Base-by-base conservation (phyloP, 495 filamentous ascomycete genomes). In the Ramalina peruviana region DNA sequence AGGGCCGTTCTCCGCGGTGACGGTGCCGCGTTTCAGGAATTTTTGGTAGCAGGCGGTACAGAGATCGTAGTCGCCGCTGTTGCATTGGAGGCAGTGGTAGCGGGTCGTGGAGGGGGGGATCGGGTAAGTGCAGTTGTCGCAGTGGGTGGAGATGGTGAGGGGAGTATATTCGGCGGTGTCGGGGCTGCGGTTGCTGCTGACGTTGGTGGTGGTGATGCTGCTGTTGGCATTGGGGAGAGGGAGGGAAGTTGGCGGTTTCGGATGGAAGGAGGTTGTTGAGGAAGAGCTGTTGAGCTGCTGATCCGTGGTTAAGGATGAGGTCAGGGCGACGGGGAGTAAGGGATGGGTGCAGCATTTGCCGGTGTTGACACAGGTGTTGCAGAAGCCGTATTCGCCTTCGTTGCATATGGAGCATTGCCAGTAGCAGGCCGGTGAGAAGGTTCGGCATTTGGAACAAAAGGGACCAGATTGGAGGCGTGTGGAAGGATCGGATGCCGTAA, bases 381-480 rank as follows among this genome's bases (percentile, higher is more conserved):
- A 95, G 58, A 85, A 94, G 1, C 88, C 88, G 88, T 88, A 95
- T 58, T 88, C 87, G 23, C 85, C 88, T 48, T 89, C 81, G 57
- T 94, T 93, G 65, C 88, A 95, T 33, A 69, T 55, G 48, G 78
- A 76, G 62, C 88, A 95, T 51, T 82, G 76, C 88, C 87, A 95
- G 60, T 81, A 88, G 60, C 82, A 86, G 20, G 80, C 73, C 51
- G 92, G 86, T 0, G 85, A 70, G 62, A 75, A 80, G 0, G 74
- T 70, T n/a, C 69, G 64, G 58, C 88, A 95, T 38, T 75, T 72
- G 23, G 78, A 74, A 65, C 88, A 95, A 62, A 95, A 94, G 20
- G 81, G 73, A n/a, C 88, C 88, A 41, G 72, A 76, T 61, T 86
- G 75, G n/a, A 93, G 65, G 16, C 85, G 70, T 33, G 68, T 69